Base-by-base conservation (phyloP, 805 yeast species). In the Candida railenensis region DNA sequence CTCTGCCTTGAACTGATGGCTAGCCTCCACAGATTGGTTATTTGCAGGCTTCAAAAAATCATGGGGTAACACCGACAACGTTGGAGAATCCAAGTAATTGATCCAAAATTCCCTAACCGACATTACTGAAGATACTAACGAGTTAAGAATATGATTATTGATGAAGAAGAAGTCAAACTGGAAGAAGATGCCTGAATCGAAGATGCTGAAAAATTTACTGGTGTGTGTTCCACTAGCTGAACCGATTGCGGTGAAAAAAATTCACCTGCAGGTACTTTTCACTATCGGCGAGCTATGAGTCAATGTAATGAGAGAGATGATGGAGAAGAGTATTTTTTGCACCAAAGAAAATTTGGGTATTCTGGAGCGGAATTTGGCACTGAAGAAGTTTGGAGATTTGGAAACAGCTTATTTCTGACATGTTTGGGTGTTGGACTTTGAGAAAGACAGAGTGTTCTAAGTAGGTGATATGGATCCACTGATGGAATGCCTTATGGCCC, bases 11-110 rank as follows among this genome's bases (percentile, higher is more conserved):
- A 75, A 66, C 3, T 66, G 56, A 54, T 72, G 66, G 36, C 75
- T 71, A 34, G 90, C 82, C 65, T 87, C 89, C 22, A 83, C 83
- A 5, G 82, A 74, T 49, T 81, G 82, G 52, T 82, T 83, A 47
- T 80, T 81, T 18, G 82, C 68, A 1, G 96, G 96, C 59, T 87
- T 82, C 52, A 87, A 81, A 64, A 78, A 92, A 66, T 92, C 98
- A 50, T 86, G 85, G 14, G 98, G 97, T 45, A 92, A 74, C 32
- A 85, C 89, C 48, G 96, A 88, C 45, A 91, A 73, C 1, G 97
- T 89, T 44, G 96, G 91, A 56, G 79, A 84, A 55, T 85, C 85
- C 65, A 89, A 76, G 47, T 77, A 69, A 45, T 74, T 63, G 32
- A 78, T 71, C 96, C 96, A 89, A 60, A 61, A 72, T 12, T 58